Conservation (phyloP, 2,329 filamentous ascomycete species). For the Cladophialophora exuberans region DNA sequence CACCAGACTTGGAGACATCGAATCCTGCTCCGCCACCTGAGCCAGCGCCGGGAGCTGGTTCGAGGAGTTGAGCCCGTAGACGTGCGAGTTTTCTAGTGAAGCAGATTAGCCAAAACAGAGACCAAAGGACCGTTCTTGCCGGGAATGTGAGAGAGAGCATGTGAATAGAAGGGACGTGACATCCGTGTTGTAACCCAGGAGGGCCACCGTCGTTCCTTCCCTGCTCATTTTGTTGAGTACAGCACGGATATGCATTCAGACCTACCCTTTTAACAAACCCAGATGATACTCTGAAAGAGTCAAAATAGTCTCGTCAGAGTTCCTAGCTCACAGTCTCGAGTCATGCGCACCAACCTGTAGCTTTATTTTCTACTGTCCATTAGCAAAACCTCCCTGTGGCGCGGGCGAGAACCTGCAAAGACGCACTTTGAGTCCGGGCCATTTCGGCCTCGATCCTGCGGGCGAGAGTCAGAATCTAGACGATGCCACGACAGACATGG, state of each 20-base stretch:
- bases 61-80: constrained; percentile 88
- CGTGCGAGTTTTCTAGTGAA: constrained; percentile 83
- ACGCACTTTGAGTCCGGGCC: constrained; percentile 94
- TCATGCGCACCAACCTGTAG: constrained; percentile 73
- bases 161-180: neutral
- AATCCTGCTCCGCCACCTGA: constrained; percentile 79
- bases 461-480: constrained; percentile 17
- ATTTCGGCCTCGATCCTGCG: constrained; percentile 98
- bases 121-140: too few relatives aligned
- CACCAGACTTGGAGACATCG: constrained; percentile 92
- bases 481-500: neutral
- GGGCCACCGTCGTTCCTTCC: neutral
- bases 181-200: too few relatives aligned
- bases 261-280: constrained; percentile 92
- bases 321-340: constrained; percentile 20
- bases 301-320: constrained; percentile 40
- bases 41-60: constrained; percentile 80
- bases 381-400: constrained; percentile 9
- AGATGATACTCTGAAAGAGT: constrained; percentile 90
- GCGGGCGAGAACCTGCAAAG: constrained; percentile 16
- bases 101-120: too few relatives aligned
- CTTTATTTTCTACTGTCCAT: constrained; percentile 81
- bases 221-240: neutral
- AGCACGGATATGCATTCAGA: constrained; percentile 6
- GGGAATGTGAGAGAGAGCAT: too few relatives aligned